Evolutionary conservation across 257 asterid species (phyloP).

Genomic region (Cynanchum wilfordii): DNA sequence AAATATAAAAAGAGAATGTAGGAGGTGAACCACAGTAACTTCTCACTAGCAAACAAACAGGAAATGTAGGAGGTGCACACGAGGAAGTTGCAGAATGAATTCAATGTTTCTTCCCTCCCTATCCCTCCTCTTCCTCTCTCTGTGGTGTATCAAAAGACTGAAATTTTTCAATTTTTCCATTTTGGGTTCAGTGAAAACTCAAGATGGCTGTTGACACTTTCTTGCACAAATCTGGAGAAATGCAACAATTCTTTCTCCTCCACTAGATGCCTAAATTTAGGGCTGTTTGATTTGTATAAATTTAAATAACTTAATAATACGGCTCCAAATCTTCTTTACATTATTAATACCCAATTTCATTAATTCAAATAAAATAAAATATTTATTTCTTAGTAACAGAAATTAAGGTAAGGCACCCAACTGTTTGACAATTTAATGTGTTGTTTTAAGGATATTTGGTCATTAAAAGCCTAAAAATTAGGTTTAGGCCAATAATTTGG

Average conservation of each 20-base stretch:
- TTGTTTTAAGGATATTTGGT: not conserved
- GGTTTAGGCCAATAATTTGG: not conserved
- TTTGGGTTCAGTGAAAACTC: not conserved
- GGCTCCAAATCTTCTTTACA: no score
- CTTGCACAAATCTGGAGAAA: not conserved
- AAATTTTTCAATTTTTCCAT: not conserved
- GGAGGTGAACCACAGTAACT: conserved; percentile 3
- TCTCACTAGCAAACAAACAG: not conserved
- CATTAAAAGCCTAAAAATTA: not conserved
- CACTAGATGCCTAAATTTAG: not conserved
- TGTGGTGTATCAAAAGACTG: not conserved
- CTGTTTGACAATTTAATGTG: no score
- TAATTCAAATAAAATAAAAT: no score
- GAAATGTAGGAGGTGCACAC: conserved; percentile 13
- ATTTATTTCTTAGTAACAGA: no score
- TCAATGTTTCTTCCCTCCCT: conserved; percentile 12
- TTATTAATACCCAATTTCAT: no score
- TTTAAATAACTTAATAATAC: no score
- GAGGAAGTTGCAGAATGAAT: conserved; percentile 21
- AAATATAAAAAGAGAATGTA: conserved; percentile 5
- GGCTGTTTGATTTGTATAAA: not conserved
- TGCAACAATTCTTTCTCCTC: not conserved
- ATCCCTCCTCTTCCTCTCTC: conserved; percentile 6
- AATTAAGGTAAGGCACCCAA: no score
- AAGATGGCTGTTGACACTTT: not conserved